Percentiles rank a stretch among this genome's conserved stretches.
Conservation (phyloP, 495 filamentous ascomycete species). For the Penicillium cataractarum region DNA sequence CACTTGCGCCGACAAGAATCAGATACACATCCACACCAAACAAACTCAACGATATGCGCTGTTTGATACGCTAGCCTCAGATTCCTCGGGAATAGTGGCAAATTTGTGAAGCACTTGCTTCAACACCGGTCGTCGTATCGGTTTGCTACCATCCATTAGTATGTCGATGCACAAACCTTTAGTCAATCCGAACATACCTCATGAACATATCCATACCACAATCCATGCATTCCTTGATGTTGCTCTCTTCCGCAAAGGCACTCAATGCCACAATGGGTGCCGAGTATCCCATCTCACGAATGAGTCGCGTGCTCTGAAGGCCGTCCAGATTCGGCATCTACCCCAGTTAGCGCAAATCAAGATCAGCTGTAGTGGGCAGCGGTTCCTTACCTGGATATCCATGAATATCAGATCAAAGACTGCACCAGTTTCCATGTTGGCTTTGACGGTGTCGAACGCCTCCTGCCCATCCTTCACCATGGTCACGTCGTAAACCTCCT, state of each 20-base stretch:
- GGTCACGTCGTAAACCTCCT: slow-evolving; percentile 74
- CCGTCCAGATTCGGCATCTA: slow-evolving; percentile 94
- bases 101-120: slow-evolving; percentile 81
- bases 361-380: slow-evolving; percentile 1
- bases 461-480: slow-evolving; percentile 88
- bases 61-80: too few species aligned
- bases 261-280: slow-evolving; percentile 91
- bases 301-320: slow-evolving; percentile 83
- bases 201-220: slow-evolving; percentile 75
- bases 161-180: too few species aligned
- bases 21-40: background rate
- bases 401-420: slow-evolving; percentile 89
- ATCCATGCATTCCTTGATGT: slow-evolving; percentile 81
- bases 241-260: slow-evolving; percentile 87
- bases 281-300: slow-evolving; percentile 82
- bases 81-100: slow-evolving; percentile 59
- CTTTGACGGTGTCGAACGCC: slow-evolving; percentile 82
- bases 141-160: slow-evolving; percentile 57
- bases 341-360: slow-evolving; percentile 10
- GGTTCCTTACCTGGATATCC: slow-evolving; percentile 64
- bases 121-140: slow-evolving; percentile 78
- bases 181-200: slow-evolving; percentile 29
- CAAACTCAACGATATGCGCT: background rate
- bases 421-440: slow-evolving; percentile 70
- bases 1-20: background rate